These are phyloP conservation scores for Yamadazyma conglobata DNA, from an alignment of 1,139 yeast genomes.

Conservation along the genomic window DNA sequence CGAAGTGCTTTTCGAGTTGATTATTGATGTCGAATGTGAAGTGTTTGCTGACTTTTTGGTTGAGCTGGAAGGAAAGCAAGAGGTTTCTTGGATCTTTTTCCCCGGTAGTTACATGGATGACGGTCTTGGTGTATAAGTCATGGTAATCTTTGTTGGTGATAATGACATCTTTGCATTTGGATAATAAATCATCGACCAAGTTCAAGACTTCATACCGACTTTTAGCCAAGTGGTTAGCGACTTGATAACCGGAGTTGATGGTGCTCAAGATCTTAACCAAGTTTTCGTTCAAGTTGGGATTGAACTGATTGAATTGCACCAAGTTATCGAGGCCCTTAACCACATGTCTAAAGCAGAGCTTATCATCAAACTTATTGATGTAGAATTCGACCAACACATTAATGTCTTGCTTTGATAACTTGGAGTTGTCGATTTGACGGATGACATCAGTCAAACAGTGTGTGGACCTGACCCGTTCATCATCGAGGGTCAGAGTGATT, in stretches of 20 bases:
- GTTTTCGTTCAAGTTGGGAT: slow-evolving; percentile 22
- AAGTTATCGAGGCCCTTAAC: slow-evolving; percentile 55
- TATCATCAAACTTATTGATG: slow-evolving; percentile 64
- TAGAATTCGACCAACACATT: slow-evolving; percentile 65
- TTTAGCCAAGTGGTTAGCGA: slow-evolving; percentile 62
- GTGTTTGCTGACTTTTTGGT: slow-evolving; percentile 43
- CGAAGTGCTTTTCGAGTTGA: slow-evolving; percentile 36
- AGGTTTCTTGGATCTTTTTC: slow-evolving; percentile 94
- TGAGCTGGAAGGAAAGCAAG: slow-evolving; percentile 63
- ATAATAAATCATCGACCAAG: slow-evolving; percentile 39
- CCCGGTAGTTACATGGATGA: slow-evolving; percentile 69
- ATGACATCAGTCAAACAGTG: slow-evolving; percentile 57
- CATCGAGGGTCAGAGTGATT: slow-evolving; percentile 65
- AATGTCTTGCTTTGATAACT: slow-evolving; percentile 59
- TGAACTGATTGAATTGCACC: slow-evolving; percentile 45
- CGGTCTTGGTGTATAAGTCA: slow-evolving; percentile 50
- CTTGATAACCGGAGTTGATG: slow-evolving; percentile 49
- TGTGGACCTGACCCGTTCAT: slow-evolving; percentile 51
- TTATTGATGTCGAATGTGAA: slow-evolving; percentile 37
- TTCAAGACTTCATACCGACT: slow-evolving; percentile 59
- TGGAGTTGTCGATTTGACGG: slow-evolving; percentile 26
- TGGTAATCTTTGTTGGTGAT: slow-evolving; percentile 15
- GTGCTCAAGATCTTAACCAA: slow-evolving; percentile 35
- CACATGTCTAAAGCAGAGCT: slow-evolving; percentile 49
- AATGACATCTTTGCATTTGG: slow-evolving; percentile 14